A percentile compares a stretch with the other conserved stretches of the same genome.
Evolutionary conservation across 2,329 filamentous ascomycete genomes (phyloP).

Genomic region (Lecanicillium sp.): DNA sequence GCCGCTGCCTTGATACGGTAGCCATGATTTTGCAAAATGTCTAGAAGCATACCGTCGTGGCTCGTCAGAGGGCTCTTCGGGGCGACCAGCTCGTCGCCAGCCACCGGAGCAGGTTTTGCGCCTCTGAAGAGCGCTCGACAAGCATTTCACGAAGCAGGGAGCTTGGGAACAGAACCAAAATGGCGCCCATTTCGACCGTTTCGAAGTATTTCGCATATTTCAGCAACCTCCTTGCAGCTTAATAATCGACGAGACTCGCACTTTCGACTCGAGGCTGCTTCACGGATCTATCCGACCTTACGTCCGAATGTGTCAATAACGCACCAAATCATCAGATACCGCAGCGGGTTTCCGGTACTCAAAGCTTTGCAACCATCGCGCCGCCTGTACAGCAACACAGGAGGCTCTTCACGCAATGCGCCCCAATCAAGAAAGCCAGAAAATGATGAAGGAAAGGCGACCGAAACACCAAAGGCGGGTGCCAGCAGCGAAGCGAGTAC

Average conservation of each 20-base stretch:
- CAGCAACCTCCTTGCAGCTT: no score
- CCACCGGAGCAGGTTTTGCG: conserved; percentile 8
- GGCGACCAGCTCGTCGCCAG: conserved; percentile 16
- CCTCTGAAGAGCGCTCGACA: conserved; percentile 5
- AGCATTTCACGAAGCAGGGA: conserved; percentile 1
- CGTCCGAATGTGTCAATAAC: no score
- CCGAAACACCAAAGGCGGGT: neutral
- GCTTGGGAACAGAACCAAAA: neutral
- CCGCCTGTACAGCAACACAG: conserved; percentile 1
- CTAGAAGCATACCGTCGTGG: conserved; percentile 29
- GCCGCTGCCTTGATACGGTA: conserved; percentile 12
- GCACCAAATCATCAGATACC: no score
- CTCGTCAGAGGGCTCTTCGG: conserved; percentile 26
- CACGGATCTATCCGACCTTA: no score
- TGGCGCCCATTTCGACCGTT: no score
- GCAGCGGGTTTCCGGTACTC: no score
- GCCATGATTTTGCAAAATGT: conserved; percentile 35
- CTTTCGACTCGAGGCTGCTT: no score
- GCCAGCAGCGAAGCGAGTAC: neutral
- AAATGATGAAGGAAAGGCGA: neutral
- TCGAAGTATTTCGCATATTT: no score
- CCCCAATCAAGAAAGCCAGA: neutral
- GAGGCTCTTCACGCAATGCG: neutral
- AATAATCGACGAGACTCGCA: no score
- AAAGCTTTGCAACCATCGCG: neutral